phyloP scores from a whole-genome alignment of 1,139 yeast species.

The Debaryomycetaceae sp. region DNA sequence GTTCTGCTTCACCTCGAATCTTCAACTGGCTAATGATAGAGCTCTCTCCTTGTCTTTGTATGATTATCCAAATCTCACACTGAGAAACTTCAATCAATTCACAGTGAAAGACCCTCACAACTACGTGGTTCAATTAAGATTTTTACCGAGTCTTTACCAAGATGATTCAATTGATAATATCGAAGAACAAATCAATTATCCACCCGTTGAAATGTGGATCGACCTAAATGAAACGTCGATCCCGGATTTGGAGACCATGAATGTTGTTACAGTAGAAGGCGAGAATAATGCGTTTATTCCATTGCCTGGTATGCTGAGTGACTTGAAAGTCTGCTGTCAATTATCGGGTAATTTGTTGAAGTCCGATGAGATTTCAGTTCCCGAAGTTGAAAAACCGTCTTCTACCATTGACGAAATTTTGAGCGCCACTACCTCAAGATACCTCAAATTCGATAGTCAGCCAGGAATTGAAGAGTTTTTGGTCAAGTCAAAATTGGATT shows the following conservation, averaged over 20 bases:
- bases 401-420: slow-evolving; percentile 11
- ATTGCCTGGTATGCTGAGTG: slow-evolving; percentile 37
- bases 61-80: slow-evolving; percentile 15
- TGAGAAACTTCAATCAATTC: slow-evolving; percentile 18
- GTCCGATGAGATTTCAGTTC: slow-evolving; percentile 8
- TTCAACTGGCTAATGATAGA: slow-evolving; percentile 40
- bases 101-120: slow-evolving; percentile 31
- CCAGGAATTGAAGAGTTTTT: slow-evolving; percentile 48
- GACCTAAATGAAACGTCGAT: slow-evolving; percentile 36
- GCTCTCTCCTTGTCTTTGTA: slow-evolving; percentile 33
- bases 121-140: slow-evolving; percentile 43
- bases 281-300: slow-evolving; percentile 42
- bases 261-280: slow-evolving; percentile 45
- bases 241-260: slow-evolving; percentile 40
- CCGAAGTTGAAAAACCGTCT: slow-evolving; percentile 3
- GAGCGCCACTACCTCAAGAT: slow-evolving; percentile 29
- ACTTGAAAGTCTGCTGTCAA: slow-evolving; percentile 46
- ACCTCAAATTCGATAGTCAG: slow-evolving; percentile 33
- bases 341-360: slow-evolving; percentile 31
- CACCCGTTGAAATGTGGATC: slow-evolving; percentile 56
- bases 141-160: slow-evolving; percentile 45
- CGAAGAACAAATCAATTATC: slow-evolving; percentile 29
- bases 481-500: slow-evolving; percentile 33
- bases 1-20: slow-evolving; percentile 40
- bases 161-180: slow-evolving; percentile 12